Evolutionary conservation across 768 basidiomycete species (phyloP).

Genomic region (Suillus alpinus): DNA sequence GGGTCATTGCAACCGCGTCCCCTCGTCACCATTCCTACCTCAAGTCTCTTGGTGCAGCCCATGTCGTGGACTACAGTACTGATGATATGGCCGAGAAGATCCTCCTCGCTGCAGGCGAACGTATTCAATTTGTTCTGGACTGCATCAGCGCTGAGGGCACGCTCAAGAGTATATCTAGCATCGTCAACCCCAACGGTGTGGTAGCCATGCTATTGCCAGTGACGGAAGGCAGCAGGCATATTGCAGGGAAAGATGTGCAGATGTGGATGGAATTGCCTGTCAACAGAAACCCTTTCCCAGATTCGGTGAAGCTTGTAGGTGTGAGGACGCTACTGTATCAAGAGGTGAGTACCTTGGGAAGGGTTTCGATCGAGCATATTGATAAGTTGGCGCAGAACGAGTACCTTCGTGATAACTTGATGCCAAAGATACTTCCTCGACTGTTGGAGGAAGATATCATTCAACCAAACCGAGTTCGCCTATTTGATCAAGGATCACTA

Average conservation of each 20-base stretch:
- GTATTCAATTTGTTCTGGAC: constrained; percentile 35
- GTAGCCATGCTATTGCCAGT: constrained; percentile 46
- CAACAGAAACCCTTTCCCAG: constrained; percentile 36
- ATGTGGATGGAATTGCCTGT: constrained; percentile 34
- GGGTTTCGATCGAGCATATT: background rate
- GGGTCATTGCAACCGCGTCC: constrained; percentile 42
- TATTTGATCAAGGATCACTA: constrained; percentile 42
- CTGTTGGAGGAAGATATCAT: constrained; percentile 39
- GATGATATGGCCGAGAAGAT: constrained; percentile 36
- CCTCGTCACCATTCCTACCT: constrained; percentile 37
- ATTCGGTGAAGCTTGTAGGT: constrained; percentile 33
- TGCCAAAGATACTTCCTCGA: constrained; percentile 44
- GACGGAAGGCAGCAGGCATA: constrained; percentile 35
- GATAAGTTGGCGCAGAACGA: constrained; percentile 31
- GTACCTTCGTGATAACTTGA: constrained; percentile 39
- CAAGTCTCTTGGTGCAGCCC: constrained; percentile 38
- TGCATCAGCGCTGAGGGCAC: constrained; percentile 38
- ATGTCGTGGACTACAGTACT: constrained; percentile 41
- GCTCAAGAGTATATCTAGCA: constrained; percentile 33
- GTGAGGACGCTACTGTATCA: constrained; percentile 43
- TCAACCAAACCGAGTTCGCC: constrained; percentile 38
- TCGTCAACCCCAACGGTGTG: constrained; percentile 37
- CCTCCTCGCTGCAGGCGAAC: constrained; percentile 29
- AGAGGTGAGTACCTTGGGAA: constrained; percentile 26
- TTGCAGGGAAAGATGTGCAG: constrained; percentile 14